Base-by-base conservation (phyloP, 495 filamentous ascomycete species). In the Chlorociboria aeruginascens region DNA sequence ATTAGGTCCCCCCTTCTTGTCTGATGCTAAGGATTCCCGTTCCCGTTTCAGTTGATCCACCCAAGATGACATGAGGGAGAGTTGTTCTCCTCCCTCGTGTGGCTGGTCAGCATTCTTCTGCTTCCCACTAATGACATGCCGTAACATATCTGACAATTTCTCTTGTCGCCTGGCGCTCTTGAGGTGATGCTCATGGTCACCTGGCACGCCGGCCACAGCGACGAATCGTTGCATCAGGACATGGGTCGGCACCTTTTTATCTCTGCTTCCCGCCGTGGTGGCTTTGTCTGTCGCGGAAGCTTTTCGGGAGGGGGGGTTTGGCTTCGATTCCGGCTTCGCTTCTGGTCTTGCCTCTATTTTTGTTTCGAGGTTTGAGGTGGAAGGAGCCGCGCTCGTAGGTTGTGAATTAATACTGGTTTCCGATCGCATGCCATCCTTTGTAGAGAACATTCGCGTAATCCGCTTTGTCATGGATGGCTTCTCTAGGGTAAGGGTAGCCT, bases 31-130 rank as follows among this genome's bases (percentile, higher is more conserved):
- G 56, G 75, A 80, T 44, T 93, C 87, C 54, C 85, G 85, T 64
- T 98, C 92, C 32, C 40, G 47, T 61, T 86, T 86, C 49, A 96
- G 74, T 56, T 92, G 89, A 64, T 96, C 90, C 31, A 95, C 88
- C 92, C 92, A 97, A 52, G 76, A 86, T 7, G 89, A 92, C 71
- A 96, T 89, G 46, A 98, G 72, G 10, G 89, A 96, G 28, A 97
- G 72, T 53, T 94, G 86, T 57, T 86, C 79, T 50, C 93, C 86
- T 8, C 81, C 76, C 29, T 72, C 71, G 43, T 76, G 68, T 7
- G 74, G 67, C 25, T 77, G 71, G 44, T 86, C 80, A 36, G 86
- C 83, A 58, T 77, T 78, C 57, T 80, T 82, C 62, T 83, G 84
- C 17, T 68, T 72, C 25, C 69, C 72, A 41, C 82, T 84, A 10